Evolutionary conservation across 805 yeast species (phyloP).

Genomic region (Metschnikowia matae): DNA sequence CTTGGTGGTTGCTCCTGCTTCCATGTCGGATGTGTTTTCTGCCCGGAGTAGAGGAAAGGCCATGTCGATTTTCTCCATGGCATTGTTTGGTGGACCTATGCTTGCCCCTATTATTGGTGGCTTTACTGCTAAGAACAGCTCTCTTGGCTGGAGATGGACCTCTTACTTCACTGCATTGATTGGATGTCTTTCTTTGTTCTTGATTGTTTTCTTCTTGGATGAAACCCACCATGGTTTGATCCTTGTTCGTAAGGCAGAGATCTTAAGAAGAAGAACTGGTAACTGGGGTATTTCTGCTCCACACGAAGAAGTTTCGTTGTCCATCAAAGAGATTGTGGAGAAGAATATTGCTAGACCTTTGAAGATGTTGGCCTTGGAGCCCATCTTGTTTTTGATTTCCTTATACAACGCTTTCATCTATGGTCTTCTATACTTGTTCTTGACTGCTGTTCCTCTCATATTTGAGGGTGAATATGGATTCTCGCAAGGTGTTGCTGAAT

Average conservation of each 20-base stretch:
- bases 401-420: conserved; percentile 75
- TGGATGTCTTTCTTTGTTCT: conserved; percentile 40
- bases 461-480: conserved; percentile 48
- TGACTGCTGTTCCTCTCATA: conserved; percentile 74
- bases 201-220: conserved; percentile 43
- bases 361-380: conserved; percentile 62
- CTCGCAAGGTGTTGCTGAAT: conserved; percentile 58
- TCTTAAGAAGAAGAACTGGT: conserved; percentile 61
- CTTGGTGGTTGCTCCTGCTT: conserved; percentile 23
- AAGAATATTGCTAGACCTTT: conserved; percentile 68
- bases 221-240: conserved; percentile 76
- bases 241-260: conserved; percentile 57
- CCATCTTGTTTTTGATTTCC: conserved; percentile 64
- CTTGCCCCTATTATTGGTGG: conserved; percentile 43
- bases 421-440: conserved; percentile 69
- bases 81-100: conserved; percentile 33
- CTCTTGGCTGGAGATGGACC: conserved; percentile 84
- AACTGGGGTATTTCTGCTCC: conserved; percentile 83
- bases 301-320: conserved; percentile 44
- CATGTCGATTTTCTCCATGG: conserved; percentile 23
- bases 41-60: conserved; percentile 21
- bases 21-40: conserved; percentile 21
- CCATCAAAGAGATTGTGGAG: conserved; percentile 48
- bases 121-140: conserved; percentile 51
- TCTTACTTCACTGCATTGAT: conserved; percentile 66